Conservation (phyloP, 2,329 filamentous ascomycete genomes). For the Helicocarpus griseus region DNA sequence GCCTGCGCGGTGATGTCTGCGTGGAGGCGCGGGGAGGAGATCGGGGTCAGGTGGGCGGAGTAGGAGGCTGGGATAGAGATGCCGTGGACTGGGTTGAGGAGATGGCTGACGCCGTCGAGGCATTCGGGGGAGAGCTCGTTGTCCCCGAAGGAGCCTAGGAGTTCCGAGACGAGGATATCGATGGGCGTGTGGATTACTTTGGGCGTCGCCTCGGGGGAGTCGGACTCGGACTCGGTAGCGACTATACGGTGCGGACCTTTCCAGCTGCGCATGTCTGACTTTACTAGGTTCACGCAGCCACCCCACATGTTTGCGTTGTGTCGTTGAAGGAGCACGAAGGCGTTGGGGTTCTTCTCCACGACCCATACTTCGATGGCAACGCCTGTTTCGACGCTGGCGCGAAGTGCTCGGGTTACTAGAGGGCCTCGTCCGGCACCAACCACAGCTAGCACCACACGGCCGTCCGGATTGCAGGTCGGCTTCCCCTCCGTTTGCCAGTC, state of each 20-base stretch:
- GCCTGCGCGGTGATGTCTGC: slow-evolving; percentile 63
- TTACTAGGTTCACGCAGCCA: slow-evolving; percentile 72
- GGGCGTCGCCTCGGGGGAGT: slow-evolving; percentile 8
- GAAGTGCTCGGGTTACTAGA: slow-evolving; percentile 75
- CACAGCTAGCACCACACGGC: slow-evolving; percentile 75
- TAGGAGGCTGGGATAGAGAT: slow-evolving; percentile 93
- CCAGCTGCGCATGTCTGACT: slow-evolving; percentile 97
- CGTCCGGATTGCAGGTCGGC: slow-evolving; percentile 61
- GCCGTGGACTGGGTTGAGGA: slow-evolving; percentile 68
- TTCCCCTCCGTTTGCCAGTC: slow-evolving; percentile 69
- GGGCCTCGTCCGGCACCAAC: slow-evolving; percentile 90
- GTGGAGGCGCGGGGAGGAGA: slow-evolving; percentile 76
- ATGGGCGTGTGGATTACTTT: slow-evolving; percentile 37
- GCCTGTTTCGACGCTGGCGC: slow-evolving; percentile 65
- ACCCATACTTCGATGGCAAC: slow-evolving; percentile 81
- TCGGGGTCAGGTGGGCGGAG: slow-evolving; percentile 86
- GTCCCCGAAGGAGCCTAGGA: slow-evolving; percentile 86
- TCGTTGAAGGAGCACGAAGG: slow-evolving; percentile 81
- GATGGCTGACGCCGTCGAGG: slow-evolving; percentile 86
- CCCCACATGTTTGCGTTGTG: slow-evolving; percentile 79
- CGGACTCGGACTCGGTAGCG: background rate
- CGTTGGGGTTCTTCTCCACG: slow-evolving; percentile 96
- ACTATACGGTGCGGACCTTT: slow-evolving; percentile 54
- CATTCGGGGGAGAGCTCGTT: slow-evolving; percentile 97
- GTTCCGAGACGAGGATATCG: slow-evolving; percentile 88